Evolutionary conservation across 1,284 basidiomycete species (phyloP).

Genomic region (Trichosporon ovoides): DNA sequence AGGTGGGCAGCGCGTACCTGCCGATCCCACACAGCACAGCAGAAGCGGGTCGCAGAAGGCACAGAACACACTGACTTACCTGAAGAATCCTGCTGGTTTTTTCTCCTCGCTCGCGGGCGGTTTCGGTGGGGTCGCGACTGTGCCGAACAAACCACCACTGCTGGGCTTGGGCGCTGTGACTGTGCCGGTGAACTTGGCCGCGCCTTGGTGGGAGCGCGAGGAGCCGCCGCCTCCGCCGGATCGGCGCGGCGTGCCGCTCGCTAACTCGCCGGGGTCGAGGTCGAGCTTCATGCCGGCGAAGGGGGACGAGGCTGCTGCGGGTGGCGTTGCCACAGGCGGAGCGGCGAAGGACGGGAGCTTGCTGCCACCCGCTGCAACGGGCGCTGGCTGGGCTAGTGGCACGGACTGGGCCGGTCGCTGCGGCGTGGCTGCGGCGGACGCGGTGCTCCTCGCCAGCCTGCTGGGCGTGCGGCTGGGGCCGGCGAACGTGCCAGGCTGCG

Average conservation of each 20-base stretch:
- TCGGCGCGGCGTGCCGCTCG: constrained; percentile 7
- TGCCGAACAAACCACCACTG: constrained; percentile 14
- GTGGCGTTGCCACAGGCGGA: not conserved
- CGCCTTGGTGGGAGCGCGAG: constrained; percentile 17
- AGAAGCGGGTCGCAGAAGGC: not conserved
- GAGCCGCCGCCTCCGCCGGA: not conserved
- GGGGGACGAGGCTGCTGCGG: constrained; percentile 5
- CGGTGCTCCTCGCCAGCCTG: not conserved
- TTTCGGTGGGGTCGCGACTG: constrained; percentile 8
- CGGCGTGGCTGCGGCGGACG: not conserved
- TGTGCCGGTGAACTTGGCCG: constrained; percentile 12
- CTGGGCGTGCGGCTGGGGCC: constrained; percentile 1
- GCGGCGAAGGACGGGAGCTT: not conserved
- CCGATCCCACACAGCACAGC: not conserved
- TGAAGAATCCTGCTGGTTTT: constrained; percentile 27
- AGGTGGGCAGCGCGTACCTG: no score
- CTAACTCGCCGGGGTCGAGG: constrained; percentile 23
- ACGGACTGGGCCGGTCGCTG: not conserved
- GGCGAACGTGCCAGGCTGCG: constrained; percentile 8
- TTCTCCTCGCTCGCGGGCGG: constrained; percentile 7
- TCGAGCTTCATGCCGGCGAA: constrained; percentile 30
- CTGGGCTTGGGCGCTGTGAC: not conserved
- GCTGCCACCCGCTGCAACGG: no score
- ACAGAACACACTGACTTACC: constrained; percentile 19
- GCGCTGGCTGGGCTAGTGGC: not conserved